A percentile compares a stretch with the other conserved stretches of the same genome.
These are phyloP conservation scores for Podospora comata DNA, from an alignment of 495 filamentous ascomycete genomes.

Conservation along the genomic window DNA sequence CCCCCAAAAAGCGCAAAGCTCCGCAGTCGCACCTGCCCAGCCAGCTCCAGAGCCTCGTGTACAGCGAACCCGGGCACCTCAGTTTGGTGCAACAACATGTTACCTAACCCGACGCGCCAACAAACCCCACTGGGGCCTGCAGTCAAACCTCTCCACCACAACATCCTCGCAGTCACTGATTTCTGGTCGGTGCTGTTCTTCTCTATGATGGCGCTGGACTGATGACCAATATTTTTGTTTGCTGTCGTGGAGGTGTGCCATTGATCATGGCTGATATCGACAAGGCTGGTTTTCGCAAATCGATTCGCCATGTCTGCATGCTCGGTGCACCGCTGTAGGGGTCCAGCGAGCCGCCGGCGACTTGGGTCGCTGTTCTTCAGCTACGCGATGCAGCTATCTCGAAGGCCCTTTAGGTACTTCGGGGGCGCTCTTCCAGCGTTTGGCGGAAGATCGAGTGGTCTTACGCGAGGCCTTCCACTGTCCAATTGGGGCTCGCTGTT, in stretches of 20 bases:
- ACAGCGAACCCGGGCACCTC: constrained; percentile 14
- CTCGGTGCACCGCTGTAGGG: constrained; percentile 12
- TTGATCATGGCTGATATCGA: constrained; percentile 1
- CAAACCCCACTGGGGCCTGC: background rate
- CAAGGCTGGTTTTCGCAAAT: constrained; percentile 18
- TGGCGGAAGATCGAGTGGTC: constrained; percentile 14
- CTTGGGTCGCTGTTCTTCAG: constrained; percentile 19
- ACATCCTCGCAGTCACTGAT: constrained; percentile 19
- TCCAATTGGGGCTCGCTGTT: constrained; percentile 22
- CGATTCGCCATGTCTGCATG: constrained; percentile 15
- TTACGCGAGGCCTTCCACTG: constrained; percentile 16
- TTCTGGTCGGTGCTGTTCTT: constrained; percentile 11
- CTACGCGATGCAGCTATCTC: constrained; percentile 23
- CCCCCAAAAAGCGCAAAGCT: background rate
- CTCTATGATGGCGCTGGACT: constrained; percentile 12
- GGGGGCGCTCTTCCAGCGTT: constrained; percentile 18
- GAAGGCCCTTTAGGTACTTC: constrained; percentile 19
- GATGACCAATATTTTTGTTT: background rate
- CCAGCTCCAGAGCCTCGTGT: constrained; percentile 19
- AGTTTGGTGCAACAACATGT: constrained; percentile 18
- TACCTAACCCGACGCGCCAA: constrained; percentile 8
- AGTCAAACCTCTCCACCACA: constrained; percentile 6
- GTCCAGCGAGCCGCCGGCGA: background rate
- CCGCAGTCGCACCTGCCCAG: constrained; percentile 3
- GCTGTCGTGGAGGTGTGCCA: background rate